Conservation (phyloP, 2,329 filamentous ascomycete species). For the Phyllosticta citriasiana region DNA sequence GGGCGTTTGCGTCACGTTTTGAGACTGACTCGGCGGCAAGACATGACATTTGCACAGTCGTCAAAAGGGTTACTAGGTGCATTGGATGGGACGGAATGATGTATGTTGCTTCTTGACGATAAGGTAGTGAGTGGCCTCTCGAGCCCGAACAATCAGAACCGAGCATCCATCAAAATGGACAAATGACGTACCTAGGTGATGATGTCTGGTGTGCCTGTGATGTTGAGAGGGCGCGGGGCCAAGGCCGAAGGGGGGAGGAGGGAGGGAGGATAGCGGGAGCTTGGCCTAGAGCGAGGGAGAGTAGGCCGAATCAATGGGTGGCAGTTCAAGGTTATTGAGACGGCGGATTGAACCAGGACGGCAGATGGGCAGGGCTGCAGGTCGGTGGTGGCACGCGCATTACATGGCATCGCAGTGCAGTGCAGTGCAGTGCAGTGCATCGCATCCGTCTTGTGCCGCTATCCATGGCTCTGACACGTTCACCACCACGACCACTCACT, state of each 20-base stretch:
- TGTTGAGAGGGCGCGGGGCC: neutral
- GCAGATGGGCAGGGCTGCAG: neutral
- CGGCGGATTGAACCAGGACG: neutral
- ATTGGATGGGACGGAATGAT: neutral
- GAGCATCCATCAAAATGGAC: neutral
- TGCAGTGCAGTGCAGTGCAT: neutral
- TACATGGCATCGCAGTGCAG: neutral
- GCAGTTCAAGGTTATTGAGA: neutral
- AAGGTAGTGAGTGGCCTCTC: neutral
- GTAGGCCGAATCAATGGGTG: neutral
- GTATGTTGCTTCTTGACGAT: neutral
- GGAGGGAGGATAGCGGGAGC: neutral
- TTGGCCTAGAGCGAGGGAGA: neutral
- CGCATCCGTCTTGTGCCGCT: neutral
- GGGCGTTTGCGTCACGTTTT: slow-evolving; percentile 9
- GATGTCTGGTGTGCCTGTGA: neutral
- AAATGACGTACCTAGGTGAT: neutral
- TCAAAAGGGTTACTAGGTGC: neutral
- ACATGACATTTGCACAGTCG: neutral
- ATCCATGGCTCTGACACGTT: neutral
- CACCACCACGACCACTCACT: neutral
- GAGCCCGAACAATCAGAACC: neutral
- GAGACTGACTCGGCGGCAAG: slow-evolving; percentile 5
- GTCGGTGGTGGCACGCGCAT: neutral
- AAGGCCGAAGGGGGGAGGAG: neutral